phyloP scores from a whole-genome alignment of 2,329 filamentous ascomycete species.

The Penicillium glabrum region DNA sequence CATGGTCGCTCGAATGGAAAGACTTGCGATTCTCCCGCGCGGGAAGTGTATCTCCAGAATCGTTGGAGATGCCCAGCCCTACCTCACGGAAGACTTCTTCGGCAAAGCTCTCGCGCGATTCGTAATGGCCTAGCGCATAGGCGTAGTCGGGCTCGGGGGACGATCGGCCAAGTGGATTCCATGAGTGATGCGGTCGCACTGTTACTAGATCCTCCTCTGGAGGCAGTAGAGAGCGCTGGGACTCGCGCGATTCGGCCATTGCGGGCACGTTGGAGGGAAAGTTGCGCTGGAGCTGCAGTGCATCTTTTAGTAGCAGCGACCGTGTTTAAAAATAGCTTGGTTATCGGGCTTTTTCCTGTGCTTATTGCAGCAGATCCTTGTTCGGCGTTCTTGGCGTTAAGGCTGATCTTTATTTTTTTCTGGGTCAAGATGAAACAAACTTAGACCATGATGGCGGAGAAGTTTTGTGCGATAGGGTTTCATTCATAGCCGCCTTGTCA shows the following conservation, averaged over 20 bases:
- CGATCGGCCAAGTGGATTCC: constrained; percentile 19
- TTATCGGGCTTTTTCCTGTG: not conserved
- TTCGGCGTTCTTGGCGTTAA: not conserved
- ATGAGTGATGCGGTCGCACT: constrained; percentile 13
- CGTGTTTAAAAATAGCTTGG: not conserved
- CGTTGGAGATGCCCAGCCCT: constrained; percentile 19
- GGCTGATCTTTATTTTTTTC: not conserved
- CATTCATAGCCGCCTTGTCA: not conserved
- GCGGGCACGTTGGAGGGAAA: not conserved
- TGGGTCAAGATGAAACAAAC: not conserved
- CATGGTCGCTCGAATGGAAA: not conserved
- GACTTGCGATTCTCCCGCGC: constrained; percentile 3
- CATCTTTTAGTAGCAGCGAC: not conserved
- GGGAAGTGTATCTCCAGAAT: constrained; percentile 8
- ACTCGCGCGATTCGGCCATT: constrained; percentile 18
- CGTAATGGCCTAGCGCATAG: constrained; percentile 6
- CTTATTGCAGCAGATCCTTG: not conserved
- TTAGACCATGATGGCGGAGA: not conserved
- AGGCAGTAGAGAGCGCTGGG: constrained; percentile 14
- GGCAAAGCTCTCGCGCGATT: constrained; percentile 13
- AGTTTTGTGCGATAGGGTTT: not conserved
- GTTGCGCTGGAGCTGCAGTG: not conserved
- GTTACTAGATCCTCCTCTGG: constrained; percentile 12
- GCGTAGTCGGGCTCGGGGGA: constrained; percentile 7
- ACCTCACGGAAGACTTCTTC: constrained; percentile 19